A percentile compares a stretch with the other conserved stretches of the same genome.
phyloP scores from a whole-genome alignment of 2,329 filamentous ascomycete genomes.

The Sordariomycetes sp. region DNA sequence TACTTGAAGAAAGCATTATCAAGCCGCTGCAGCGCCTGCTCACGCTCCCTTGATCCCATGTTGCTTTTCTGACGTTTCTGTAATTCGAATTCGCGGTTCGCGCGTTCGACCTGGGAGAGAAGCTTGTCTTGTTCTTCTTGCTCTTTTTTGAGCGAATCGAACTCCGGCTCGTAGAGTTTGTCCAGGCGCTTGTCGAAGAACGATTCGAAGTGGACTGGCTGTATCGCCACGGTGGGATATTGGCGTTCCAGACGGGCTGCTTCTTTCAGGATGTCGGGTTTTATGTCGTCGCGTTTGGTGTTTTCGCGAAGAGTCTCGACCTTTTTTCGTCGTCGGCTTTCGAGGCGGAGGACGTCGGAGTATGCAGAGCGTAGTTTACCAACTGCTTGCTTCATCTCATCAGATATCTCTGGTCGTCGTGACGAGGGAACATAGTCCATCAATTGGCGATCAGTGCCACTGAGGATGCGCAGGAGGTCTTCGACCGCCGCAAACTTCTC shows the following conservation, averaged over 20 bases:
- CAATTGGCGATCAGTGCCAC: conserved; percentile 69
- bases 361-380: conserved; percentile 68
- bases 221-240: conserved; percentile 75
- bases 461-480: conserved; percentile 64
- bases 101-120: conserved; percentile 58
- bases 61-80: conserved; percentile 59
- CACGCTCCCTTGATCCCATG: conserved; percentile 59
- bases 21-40: conserved; percentile 76
- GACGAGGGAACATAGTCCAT: conserved; percentile 87
- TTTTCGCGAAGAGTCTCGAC: conserved; percentile 73
- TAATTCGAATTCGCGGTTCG: conserved; percentile 69
- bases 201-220: conserved; percentile 82
- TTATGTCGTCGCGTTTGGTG: conserved; percentile 80
- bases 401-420: conserved; percentile 67
- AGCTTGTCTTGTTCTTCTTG: conserved; percentile 67
- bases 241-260: conserved; percentile 77
- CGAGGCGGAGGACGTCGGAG: conserved; percentile 77
- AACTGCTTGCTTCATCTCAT: conserved; percentile 71
- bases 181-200: conserved; percentile 80
- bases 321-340: conserved; percentile 70
- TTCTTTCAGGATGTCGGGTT: conserved; percentile 73
- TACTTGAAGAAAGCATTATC: conserved; percentile 94
- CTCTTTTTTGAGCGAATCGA: conserved; percentile 63
- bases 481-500: conserved; percentile 73
- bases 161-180: conserved; percentile 66